Base-by-base conservation (phyloP, 345 rosid genomes). In the Schrenkiella parvula region DNA sequence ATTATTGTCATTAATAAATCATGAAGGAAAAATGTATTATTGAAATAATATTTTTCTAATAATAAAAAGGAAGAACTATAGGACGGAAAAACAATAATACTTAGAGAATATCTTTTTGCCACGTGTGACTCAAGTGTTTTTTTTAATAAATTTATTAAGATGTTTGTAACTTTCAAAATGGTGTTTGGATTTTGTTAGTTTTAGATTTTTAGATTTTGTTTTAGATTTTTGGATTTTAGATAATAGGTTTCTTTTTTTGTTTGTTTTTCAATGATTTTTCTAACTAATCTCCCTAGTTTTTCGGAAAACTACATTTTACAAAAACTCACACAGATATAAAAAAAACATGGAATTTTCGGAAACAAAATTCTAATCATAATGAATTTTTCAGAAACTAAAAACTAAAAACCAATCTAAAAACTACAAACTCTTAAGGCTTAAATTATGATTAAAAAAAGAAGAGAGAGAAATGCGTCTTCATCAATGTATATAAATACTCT, bases 401-500 rank as follows among this genome's bases (percentile, higher is more conserved):
- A 0, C 4, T n/a, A 31, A 42, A n/a, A 29, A 28, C 19, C 31
- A 54, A n/a, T 29, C 59, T 29, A 54, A 29, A 51, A 52, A 14
- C 5, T 13, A 29, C 2, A 23, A 50, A 4, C 10, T 2, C 13
- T 13, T 51, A 15, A 29, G 22, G 19, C 4, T 29, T 59, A 21
- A 8, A 61, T 14, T 4, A 23, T n/a, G 66, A 62, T 26, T 62
- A n/a, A n/a, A 41, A 39, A 42, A 42, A 62, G 52, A 26, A 48
- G 64, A 63, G 74, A 75, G 74, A 68, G 56, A 59, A 12, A 60
- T 8, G 15, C 46, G 21, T 37, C 3, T 25, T 38, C 26, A 50
- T 56, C 37, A 66, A 39, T 59, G 46, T 19, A 31, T 66, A 74
- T 74, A 74, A 41, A 74, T 67, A 67, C 67, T 51, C 63, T 67